These are phyloP conservation scores for Galerina marginata DNA, from an alignment of 768 basidiomycete species.

Conservation along the genomic window DNA sequence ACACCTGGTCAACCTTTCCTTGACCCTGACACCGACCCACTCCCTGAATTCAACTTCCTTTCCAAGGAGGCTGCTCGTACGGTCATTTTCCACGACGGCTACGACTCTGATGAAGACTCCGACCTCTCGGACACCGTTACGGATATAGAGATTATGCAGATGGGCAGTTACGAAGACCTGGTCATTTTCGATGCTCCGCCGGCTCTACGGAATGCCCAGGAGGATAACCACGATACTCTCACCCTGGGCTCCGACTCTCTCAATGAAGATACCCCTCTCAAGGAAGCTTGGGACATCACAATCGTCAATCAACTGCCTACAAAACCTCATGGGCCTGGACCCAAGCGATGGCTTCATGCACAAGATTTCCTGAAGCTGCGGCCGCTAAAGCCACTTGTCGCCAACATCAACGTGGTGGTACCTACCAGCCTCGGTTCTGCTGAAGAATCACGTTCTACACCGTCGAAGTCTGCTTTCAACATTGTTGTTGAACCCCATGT, in stretches of 20 bases:
- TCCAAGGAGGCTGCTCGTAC: constrained; percentile 14
- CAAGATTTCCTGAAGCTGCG: constrained; percentile 18
- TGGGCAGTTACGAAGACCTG: constrained; percentile 12
- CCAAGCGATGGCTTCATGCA: constrained; percentile 18
- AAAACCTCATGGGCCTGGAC: constrained; percentile 19
- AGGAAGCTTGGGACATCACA: constrained; percentile 20
- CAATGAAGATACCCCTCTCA: not conserved
- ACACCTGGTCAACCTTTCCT: constrained; percentile 20
- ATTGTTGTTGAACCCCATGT: not conserved
- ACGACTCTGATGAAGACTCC: constrained; percentile 11
- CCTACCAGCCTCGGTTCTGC: not conserved
- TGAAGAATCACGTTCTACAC: not conserved
- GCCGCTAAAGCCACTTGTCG: constrained; percentile 4
- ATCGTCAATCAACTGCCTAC: constrained; percentile 12
- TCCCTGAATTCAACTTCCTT: constrained; percentile 24
- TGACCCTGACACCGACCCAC: constrained; percentile 21
- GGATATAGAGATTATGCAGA: constrained; percentile 11
- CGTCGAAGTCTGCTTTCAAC: not conserved
- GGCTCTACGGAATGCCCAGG: not conserved
- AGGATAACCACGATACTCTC: not conserved
- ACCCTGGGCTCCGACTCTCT: not conserved
- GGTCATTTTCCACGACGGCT: constrained; percentile 7
- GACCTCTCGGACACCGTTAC: constrained; percentile 7
- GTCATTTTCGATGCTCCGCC: not conserved
- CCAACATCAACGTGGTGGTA: constrained; percentile 2